Conservation (phyloP, 768 basidiomycete genomes). For the Phylloporus sp. region DNA sequence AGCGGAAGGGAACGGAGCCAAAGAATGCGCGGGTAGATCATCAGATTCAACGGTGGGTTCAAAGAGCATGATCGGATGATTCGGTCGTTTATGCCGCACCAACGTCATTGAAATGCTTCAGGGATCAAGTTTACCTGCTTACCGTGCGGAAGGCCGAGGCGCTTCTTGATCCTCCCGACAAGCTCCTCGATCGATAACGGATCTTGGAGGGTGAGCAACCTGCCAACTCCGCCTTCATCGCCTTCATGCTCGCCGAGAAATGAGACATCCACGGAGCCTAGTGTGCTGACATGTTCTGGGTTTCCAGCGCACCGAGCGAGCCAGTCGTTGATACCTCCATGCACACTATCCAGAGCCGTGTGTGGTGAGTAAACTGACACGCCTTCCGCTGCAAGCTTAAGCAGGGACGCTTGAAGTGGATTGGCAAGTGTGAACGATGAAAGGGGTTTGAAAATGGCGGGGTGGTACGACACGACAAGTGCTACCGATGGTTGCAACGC, state of each 20-base stretch:
- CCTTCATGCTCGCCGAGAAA: slow-evolving; percentile 40
- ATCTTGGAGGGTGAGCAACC: slow-evolving; percentile 59
- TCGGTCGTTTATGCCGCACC: background rate
- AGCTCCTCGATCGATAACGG: slow-evolving; percentile 58
- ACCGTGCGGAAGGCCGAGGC: slow-evolving; percentile 61
- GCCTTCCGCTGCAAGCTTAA: slow-evolving; percentile 76
- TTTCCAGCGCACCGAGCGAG: slow-evolving; percentile 55
- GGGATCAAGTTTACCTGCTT: slow-evolving; percentile 13
- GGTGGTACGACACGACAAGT: slow-evolving; percentile 80
- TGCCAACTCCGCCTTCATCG: slow-evolving; percentile 60
- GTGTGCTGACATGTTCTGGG: slow-evolving; percentile 28
- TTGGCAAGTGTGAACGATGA: slow-evolving; percentile 73
- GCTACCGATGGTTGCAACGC: slow-evolving; percentile 57
- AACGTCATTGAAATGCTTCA: slow-evolving; percentile 12
- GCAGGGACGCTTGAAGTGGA: slow-evolving; percentile 74
- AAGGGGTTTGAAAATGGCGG: slow-evolving; percentile 75
- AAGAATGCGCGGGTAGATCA: slow-evolving; percentile 14
- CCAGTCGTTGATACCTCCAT: slow-evolving; percentile 90
- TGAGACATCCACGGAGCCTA: slow-evolving; percentile 22
- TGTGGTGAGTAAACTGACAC: slow-evolving; percentile 88
- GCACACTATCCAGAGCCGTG: slow-evolving; percentile 80
- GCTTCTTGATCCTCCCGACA: slow-evolving; percentile 64
- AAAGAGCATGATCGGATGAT: background rate
- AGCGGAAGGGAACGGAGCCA: slow-evolving; percentile 15
- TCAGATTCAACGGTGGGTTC: slow-evolving; percentile 9